Base-by-base conservation (phyloP, 2,329 filamentous ascomycete species). In the Diaporthe sp. region DNA sequence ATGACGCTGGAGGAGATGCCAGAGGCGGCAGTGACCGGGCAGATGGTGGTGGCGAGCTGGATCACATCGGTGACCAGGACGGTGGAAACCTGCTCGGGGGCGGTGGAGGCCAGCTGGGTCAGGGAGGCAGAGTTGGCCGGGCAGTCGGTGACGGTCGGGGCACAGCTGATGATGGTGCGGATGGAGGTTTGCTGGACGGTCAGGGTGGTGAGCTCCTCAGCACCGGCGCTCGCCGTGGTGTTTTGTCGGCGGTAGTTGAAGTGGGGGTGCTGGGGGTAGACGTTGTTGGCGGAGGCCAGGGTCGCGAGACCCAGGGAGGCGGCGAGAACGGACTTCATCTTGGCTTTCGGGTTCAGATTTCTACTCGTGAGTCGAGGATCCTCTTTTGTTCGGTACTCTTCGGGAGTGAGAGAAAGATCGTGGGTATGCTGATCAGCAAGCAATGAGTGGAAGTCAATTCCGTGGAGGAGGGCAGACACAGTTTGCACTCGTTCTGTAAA, bases 301-400 rank as follows among this genome's bases (percentile, higher is more conserved):
- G 83, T 83, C 81, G 85, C 86, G 77, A 87, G 82, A 83, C 85
- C 85, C 77, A 88, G 78, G 78, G 81, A 77, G 69, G 87, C 81
- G 73, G 84, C 77, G 76, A 72, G 67, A 58, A 82, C 80, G 77
- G 86, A 81, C 84, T 88, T 88, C 88, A 89, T 89, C 74, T 84
- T 84, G 88, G 70, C 77, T 77, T 78, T 77, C 77, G 67, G 71
- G 47, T 76, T 64, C 47, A 66, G 72, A 71, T 74, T 74, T 72
- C 71, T 73, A 70, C 64, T 77, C 70, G 64, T 35, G 40, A 76
- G 72, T 74, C 78, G 76, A 55, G 25, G 28, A 38, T 64, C 38
- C 50, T 74, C 58, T 69, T 72, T 52, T 73, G 76, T 74, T 64
- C 69, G 71, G 71, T 74, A 54, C 61, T 70, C 73, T 77, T 77